phyloP scores from a whole-genome alignment of 2,329 filamentous ascomycete species.

The Pseudocercospora pini-densiflorae region DNA sequence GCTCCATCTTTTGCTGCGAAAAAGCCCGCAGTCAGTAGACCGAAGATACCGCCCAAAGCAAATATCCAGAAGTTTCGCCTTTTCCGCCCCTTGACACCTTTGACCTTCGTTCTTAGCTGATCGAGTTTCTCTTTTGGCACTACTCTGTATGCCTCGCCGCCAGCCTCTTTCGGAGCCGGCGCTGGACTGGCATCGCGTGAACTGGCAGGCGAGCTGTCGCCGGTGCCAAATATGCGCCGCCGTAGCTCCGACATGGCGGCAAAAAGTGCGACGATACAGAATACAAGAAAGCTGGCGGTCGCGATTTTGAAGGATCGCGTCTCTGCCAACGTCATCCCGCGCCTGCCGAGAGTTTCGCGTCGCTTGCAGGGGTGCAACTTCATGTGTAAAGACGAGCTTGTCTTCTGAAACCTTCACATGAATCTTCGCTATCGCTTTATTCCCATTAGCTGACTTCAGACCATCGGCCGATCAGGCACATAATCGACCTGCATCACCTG shows the following conservation, averaged over 20 bases:
- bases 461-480: background rate
- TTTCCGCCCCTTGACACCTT: conserved; percentile 56
- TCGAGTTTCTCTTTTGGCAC: conserved; percentile 57
- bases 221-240: conserved; percentile 41
- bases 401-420: background rate
- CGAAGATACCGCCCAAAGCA: conserved; percentile 84
- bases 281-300: background rate
- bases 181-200: conserved; percentile 49
- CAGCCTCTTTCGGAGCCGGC: conserved; percentile 38
- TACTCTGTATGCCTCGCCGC: conserved; percentile 51
- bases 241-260: conserved; percentile 39
- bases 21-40: conserved; percentile 84
- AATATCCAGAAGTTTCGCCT: conserved; percentile 83
- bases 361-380: background rate
- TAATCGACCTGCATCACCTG: background rate
- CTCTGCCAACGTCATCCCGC: background rate
- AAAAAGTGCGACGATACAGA: background rate
- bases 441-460: background rate
- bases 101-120: conserved; percentile 42
- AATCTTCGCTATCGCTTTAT: background rate
- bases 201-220: conserved; percentile 37
- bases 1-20: conserved; percentile 84
- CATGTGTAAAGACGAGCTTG: conserved; percentile 4
- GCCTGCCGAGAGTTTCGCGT: conserved; percentile 1
- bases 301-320: background rate